Base-by-base conservation (phyloP, 2,329 filamentous ascomycete species). In the Phialocephala subalpina region DNA sequence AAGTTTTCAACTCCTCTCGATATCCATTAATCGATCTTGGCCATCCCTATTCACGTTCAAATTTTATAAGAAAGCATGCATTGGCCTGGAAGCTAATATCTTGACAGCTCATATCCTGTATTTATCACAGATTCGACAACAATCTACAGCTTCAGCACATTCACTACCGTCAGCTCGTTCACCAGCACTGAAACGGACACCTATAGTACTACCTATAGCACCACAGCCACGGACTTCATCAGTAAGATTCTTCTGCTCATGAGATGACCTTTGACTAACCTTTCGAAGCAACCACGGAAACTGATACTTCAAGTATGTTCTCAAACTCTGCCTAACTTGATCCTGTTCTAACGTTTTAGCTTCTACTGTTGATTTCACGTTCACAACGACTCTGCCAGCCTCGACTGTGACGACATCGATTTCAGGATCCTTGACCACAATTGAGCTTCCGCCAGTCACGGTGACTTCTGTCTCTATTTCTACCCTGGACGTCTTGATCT, bases 91-190 rank as follows among this genome's bases (percentile, higher is more conserved):
- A 22, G 55, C 55, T 57, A 57, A 57, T 47, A 27, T 25, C 53
- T 25, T 38, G 60, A 2, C 3, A 67, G 56, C 14, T 67, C 66
- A 22, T 67, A 65, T 42, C 63, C 63, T 11, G 40, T 40, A 1
- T 60, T 56, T 56, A 40, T 63, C 35, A 60, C 25, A 8, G 35
- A 49, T 18, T 59, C 65, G 29, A 62, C 65, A 2, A 67, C 63
- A n/a, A 35, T 67, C n/a, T 69, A 63, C 47, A 67, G 29, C 18
- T 63, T 60, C 14, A 69, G 63, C 57, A 69, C 68, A 1, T 68
- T 63, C 22, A 69, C 63, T 16, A 66, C 63, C 1, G 61, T 69
- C 33, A 68, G 66, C 20, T 66, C 66, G 12, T 64, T 36, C 42
- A 22, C 58, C 1, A 64, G 36, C 33, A 64, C 58, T 7, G 16